These are phyloP conservation scores for Gloeophyllum trabeum DNA, from an alignment of 768 basidiomycete species.

Conservation along the genomic window DNA sequence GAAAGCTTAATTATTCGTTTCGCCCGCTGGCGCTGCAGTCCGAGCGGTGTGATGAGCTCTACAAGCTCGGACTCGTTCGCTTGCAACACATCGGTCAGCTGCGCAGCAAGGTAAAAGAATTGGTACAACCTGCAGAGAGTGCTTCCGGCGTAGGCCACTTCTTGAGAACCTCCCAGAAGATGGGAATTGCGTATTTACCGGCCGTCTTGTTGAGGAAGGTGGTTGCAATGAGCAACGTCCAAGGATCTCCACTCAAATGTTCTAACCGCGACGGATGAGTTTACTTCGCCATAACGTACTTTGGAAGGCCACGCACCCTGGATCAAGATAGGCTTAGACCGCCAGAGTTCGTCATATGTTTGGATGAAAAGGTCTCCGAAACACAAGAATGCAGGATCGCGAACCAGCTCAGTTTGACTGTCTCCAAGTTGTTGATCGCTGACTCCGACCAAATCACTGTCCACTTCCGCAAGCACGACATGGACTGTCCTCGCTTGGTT, in stretches of 20 bases:
- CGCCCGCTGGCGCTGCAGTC: constrained; percentile 47
- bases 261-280: constrained; percentile 21
- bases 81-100: too few species aligned
- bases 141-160: constrained; percentile 48
- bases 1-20: constrained; percentile 46
- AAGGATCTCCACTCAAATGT: constrained; percentile 41
- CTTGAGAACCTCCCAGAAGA: constrained; percentile 45
- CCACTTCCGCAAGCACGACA: too few species aligned
- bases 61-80: too few species aligned
- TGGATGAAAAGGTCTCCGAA: constrained; percentile 1
- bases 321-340: constrained; percentile 16
- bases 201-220: constrained; percentile 63
- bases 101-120: too few species aligned
- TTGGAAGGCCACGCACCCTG: constrained; percentile 11
- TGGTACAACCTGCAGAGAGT: constrained; percentile 39
- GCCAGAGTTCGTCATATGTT: constrained; percentile 3
- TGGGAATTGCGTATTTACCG: constrained; percentile 51
- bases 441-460: too few species aligned
- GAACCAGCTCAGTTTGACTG: too few species aligned
- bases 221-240: constrained; percentile 60
- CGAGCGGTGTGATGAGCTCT: constrained; percentile 38
- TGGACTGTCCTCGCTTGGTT: too few species aligned
- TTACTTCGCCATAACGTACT: background rate
- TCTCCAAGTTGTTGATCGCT: too few species aligned
- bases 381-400: too few species aligned